phyloP scores from a whole-genome alignment of 441 rosid genomes.

The Dalechampia spathulata region DNA sequence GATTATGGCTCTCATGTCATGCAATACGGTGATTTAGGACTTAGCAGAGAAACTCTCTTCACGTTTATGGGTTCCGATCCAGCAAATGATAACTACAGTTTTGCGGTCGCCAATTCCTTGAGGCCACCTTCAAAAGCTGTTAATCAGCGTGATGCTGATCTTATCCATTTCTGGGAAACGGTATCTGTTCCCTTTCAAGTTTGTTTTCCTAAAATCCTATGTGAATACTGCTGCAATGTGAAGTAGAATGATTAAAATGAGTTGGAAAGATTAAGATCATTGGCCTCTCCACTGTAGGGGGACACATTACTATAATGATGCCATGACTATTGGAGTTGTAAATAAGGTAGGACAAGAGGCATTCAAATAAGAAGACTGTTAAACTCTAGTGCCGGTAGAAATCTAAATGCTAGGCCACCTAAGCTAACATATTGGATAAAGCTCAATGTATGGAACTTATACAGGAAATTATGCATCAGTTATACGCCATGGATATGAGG shows the following conservation, averaged over 20 bases:
- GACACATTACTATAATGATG: too few species aligned
- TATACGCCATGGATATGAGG: not conserved
- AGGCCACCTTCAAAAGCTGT: conserved; percentile 49
- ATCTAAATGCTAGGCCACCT: too few species aligned
- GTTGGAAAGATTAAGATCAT: too few species aligned
- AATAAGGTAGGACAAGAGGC: too few species aligned
- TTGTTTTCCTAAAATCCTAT: not conserved
- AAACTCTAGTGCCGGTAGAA: too few species aligned
- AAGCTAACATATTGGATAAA: too few species aligned
- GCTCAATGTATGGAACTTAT: too few species aligned
- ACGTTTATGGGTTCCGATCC: conserved; percentile 81
- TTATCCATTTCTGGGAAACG: conserved; percentile 85
- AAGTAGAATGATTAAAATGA: too few species aligned
- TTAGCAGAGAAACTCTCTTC: conserved; percentile 46
- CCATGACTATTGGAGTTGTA: too few species aligned
- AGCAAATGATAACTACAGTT: conserved; percentile 73
- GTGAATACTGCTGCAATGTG: too few species aligned
- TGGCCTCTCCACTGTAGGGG: too few species aligned
- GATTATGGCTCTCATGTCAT: conserved; percentile 88
- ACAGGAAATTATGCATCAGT: not conserved
- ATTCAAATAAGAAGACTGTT: too few species aligned
- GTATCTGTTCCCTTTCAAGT: conserved; percentile 14
- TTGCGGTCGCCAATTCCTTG: conserved; percentile 48
- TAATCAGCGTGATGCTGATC: conserved; percentile 96
- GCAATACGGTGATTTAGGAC: conserved; percentile 68